A percentile compares a stretch with the other conserved stretches of the same genome.
phyloP scores from a whole-genome alignment of 1,284 basidiomycete genomes.

The Cryptococcus sp. region DNA sequence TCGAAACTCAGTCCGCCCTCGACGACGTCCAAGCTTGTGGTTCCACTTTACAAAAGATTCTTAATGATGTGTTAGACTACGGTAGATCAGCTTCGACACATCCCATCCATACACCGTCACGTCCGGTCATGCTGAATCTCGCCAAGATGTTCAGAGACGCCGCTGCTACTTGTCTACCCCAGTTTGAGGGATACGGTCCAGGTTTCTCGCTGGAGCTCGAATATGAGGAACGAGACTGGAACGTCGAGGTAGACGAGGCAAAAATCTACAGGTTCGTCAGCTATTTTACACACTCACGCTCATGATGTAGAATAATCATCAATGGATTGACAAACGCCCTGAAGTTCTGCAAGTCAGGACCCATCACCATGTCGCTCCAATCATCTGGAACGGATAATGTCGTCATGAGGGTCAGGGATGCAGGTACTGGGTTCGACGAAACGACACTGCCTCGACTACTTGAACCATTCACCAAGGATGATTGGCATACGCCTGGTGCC shows the following conservation, averaged over 20 bases:
- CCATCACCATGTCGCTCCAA: slow-evolving; percentile 16
- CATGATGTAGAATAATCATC: slow-evolving; percentile 35
- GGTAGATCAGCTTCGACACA: slow-evolving; percentile 9
- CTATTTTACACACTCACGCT: slow-evolving; percentile 1
- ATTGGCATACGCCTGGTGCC: slow-evolving; percentile 22
- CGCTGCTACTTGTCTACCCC: too few relatives aligned
- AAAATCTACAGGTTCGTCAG: slow-evolving; percentile 23
- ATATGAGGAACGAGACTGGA: slow-evolving; percentile 27
- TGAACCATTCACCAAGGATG: slow-evolving; percentile 30
- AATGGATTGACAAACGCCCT: slow-evolving; percentile 49
- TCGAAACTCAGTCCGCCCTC: slow-evolving; percentile 5
- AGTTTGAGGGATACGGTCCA: too few relatives aligned
- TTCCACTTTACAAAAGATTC: slow-evolving; percentile 17
- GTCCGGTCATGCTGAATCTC: too few relatives aligned
- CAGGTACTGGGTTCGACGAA: slow-evolving; percentile 22
- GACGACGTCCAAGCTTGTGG: slow-evolving; percentile 22
- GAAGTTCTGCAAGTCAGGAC: slow-evolving; percentile 43
- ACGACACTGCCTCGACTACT: slow-evolving; percentile 16
- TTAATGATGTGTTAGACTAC: slow-evolving; percentile 33
- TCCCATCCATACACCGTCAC: too few relatives aligned
- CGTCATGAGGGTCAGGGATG: slow-evolving; percentile 16
- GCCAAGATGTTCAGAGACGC: too few relatives aligned
- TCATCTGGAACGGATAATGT: slow-evolving; percentile 5
- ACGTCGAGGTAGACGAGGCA: slow-evolving; percentile 16
- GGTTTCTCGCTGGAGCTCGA: too few relatives aligned